Evolutionary conservation across 1,284 basidiomycete species (phyloP), one percentile per base, ranked within the genome.

Genomic region (Lentinus polychrous): DNA sequence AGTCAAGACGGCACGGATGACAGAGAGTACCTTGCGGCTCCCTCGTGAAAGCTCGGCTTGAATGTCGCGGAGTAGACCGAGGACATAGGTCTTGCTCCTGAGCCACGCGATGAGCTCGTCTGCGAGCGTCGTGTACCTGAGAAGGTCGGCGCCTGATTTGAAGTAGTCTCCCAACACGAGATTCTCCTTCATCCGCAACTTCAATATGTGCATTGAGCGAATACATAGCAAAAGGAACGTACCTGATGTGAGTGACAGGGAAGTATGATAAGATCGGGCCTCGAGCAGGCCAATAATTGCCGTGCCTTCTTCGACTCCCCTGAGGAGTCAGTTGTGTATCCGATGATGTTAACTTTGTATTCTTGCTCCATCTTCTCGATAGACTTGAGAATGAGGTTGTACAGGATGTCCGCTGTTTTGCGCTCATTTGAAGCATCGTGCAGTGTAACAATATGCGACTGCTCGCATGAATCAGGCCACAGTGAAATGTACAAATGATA

Each of bases 121-220:
- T 2, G 51, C 49, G 0, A 31, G 31, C 0, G 35, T 34, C 12
- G 64, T 46, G 15, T 54, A 52, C 2, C 54, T 45, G 2, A 53
- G 22, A 6, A 15, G 8, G 8, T 34, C 38, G 58, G 59, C 2
- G 8, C 32, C 23, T 5, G 59, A 32, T 14, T 44, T 46, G 22
- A 68, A 53, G 24, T 58, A 59, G 47, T 71, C 64, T 7, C 66
- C 61, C 37, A 65, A 57, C 32, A 69, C 48, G 1, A 70, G 57
- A 17, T 43, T 43, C 8, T 24, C n/a, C 42, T 43, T 27, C 27
- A 10, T 27, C 10, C 5, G 27, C 10, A 27, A 27, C 27, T 10
- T 27, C 27, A 27, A 27, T 27, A 10, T 27, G 27, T 10, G 10
- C 10, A 10, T 27, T 10, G 10, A 27, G 27, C 10, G 10, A 4